Percentiles rank a stretch among this genome's conserved stretches.
Evolutionary conservation across 345 rosid species (phyloP).

Genomic region (Combretum micranthum): DNA sequence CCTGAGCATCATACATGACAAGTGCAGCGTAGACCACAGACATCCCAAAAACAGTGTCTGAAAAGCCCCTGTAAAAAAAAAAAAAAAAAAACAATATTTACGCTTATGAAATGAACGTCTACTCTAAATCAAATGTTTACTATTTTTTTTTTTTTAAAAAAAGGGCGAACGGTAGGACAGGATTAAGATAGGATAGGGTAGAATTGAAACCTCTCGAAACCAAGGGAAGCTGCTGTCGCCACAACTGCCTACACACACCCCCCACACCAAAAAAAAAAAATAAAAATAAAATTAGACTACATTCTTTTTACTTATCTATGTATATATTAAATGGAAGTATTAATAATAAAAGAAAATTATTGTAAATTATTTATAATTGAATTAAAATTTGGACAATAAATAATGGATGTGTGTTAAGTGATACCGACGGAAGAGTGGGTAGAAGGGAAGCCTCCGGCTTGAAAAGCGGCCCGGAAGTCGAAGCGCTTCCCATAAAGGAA

Average conservation of each 20-base stretch:
- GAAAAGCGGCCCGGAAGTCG: conserved; percentile 46
- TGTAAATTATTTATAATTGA: neutral
- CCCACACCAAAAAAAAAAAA: no score
- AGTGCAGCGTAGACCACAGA: conserved; percentile 73
- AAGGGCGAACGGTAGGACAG: no score
- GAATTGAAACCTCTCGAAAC: conserved; percentile 59
- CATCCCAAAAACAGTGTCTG: conserved; percentile 73
- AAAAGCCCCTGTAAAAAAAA: conserved; percentile 58
- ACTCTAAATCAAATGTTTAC: neutral
- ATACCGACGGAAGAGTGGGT: conserved; percentile 76
- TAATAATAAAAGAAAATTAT: neutral
- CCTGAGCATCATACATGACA: conserved; percentile 94
- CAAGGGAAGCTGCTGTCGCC: conserved; percentile 81
- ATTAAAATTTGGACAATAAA: neutral
- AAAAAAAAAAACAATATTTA: neutral
- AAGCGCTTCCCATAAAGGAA: conserved; percentile 52
- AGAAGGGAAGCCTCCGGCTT: conserved; percentile 94
- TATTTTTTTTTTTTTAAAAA: no score
- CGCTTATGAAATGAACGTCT: neutral
- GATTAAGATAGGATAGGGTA: no score
- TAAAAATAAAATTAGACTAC: conserved; percentile 7
- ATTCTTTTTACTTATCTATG: neutral
- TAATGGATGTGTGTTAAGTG: no score
- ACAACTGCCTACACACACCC: conserved; percentile 66
- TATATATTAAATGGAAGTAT: neutral